Conservation (phyloP, 2,329 filamentous ascomycete genomes). For the Colletotrichum noveboracense region DNA sequence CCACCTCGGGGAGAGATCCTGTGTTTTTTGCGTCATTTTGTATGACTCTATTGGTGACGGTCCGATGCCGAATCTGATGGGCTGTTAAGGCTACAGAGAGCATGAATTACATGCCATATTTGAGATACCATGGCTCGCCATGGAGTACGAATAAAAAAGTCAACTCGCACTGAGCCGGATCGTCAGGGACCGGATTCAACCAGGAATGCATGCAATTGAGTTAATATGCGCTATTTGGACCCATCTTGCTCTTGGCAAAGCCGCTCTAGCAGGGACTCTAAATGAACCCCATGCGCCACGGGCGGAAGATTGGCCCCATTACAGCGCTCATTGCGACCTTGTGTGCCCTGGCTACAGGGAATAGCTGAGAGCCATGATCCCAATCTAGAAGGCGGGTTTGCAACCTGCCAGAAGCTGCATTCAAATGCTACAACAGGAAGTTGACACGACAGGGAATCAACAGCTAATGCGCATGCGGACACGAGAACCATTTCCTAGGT, state of each 20-base stretch:
- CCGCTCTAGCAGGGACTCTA: background rate
- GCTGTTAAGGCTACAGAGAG: background rate
- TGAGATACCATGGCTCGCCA: no score
- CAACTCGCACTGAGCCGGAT: background rate
- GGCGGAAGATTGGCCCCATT: background rate
- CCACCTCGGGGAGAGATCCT: background rate
- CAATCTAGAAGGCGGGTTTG: background rate
- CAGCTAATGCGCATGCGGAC: background rate
- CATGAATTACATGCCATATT: background rate
- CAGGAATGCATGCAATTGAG: background rate
- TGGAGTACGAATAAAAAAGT: background rate
- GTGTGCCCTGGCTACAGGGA: no score
- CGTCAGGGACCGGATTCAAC: background rate
- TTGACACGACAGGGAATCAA: background rate
- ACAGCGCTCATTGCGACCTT: background rate
- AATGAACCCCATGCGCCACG: background rate
- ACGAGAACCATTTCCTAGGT: background rate
- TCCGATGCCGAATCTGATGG: background rate
- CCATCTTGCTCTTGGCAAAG: background rate
- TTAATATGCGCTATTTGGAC: background rate
- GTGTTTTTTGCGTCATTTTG: background rate
- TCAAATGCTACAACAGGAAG: background rate
- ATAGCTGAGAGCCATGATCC: background rate
- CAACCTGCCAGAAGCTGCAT: background rate
- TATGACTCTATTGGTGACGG: background rate